A percentile compares a stretch with the other conserved stretches of the same genome.
These are phyloP conservation scores for Laetiporus sulphureus DNA, from an alignment of 1,284 basidiomycete species.

Conservation along the genomic window DNA sequence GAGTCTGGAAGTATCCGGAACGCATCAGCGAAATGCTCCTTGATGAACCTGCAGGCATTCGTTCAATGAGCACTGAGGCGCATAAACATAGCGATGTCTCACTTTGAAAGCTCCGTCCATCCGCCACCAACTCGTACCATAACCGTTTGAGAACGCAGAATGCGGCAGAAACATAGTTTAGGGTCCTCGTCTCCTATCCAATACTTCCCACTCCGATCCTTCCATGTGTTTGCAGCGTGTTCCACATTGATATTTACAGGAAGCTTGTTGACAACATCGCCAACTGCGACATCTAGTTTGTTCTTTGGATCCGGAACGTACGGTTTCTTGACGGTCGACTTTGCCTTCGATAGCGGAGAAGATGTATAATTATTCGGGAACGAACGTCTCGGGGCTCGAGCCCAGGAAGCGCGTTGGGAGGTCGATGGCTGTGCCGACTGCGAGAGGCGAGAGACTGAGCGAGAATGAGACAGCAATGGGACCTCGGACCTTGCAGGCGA, in stretches of 20 bases:
- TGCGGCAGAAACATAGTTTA: slow-evolving; percentile 87
- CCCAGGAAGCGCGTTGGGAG: slow-evolving; percentile 48
- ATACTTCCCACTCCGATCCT: slow-evolving; percentile 89
- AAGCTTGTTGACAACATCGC: slow-evolving; percentile 83
- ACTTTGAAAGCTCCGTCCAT: slow-evolving; percentile 90
- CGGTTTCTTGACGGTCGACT: slow-evolving; percentile 42
- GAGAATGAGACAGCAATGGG: too few relatives aligned
- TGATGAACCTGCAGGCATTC: slow-evolving; percentile 81
- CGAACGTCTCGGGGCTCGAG: slow-evolving; percentile 58
- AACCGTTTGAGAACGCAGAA: slow-evolving; percentile 86
- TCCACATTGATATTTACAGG: slow-evolving; percentile 82
- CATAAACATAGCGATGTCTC: too few relatives aligned
- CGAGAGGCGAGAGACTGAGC: slow-evolving; percentile 20
- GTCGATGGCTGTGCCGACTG: slow-evolving; percentile 29
- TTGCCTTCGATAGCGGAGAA: slow-evolving; percentile 38
- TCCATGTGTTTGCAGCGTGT: slow-evolving; percentile 79
- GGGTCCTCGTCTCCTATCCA: slow-evolving; percentile 90
- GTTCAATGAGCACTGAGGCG: too few relatives aligned
- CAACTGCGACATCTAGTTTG: slow-evolving; percentile 88
- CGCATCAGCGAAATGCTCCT: slow-evolving; percentile 78
- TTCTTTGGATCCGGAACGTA: slow-evolving; percentile 85
- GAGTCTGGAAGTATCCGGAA: slow-evolving; percentile 62
- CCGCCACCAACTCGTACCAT: slow-evolving; percentile 95
- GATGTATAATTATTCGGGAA: slow-evolving; percentile 38
- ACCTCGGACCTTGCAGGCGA: slow-evolving; percentile 58